phyloP scores from a whole-genome alignment of 164 flowering plant species.

The Malania oleifera region DNA sequence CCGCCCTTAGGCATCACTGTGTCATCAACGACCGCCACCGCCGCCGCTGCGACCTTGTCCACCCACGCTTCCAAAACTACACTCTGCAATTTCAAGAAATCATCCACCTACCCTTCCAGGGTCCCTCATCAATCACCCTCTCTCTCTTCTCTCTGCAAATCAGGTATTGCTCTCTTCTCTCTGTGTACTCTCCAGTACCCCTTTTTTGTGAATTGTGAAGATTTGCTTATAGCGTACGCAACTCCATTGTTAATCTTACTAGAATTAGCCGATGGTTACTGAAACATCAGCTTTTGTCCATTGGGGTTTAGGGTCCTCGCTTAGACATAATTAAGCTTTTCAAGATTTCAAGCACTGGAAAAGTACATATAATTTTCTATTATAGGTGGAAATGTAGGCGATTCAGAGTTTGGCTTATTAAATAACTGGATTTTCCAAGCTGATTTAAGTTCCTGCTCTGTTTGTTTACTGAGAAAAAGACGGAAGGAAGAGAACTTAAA shows the following conservation, averaged over 20 bases:
- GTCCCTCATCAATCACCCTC: not conserved
- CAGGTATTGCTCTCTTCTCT: conserved; percentile 11
- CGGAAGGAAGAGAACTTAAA: too few species aligned
- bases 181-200: not conserved
- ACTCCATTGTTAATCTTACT: not conserved
- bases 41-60: not conserved
- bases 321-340: too few species aligned
- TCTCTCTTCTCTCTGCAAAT: conserved; percentile 14
- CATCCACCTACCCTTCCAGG: conserved; percentile 13
- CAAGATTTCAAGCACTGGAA: too few species aligned
- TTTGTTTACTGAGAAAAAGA: too few species aligned
- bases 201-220: not conserved
- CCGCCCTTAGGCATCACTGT: conserved; percentile 24
- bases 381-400: too few species aligned
- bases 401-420: too few species aligned
- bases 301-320: not conserved
- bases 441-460: too few species aligned
- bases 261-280: not conserved
- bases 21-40: conserved; percentile 8
- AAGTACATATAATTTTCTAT: too few species aligned
- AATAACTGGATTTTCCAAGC: too few species aligned
- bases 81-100: conserved; percentile 10
- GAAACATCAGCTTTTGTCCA: not conserved
- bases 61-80: conserved; percentile 6
- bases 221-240: not conserved